Percentiles rank a stretch among this genome's conserved stretches.
Evolutionary conservation across 148 eudicot genomes (phyloP).

Genomic region (Rhododendron molle): DNA sequence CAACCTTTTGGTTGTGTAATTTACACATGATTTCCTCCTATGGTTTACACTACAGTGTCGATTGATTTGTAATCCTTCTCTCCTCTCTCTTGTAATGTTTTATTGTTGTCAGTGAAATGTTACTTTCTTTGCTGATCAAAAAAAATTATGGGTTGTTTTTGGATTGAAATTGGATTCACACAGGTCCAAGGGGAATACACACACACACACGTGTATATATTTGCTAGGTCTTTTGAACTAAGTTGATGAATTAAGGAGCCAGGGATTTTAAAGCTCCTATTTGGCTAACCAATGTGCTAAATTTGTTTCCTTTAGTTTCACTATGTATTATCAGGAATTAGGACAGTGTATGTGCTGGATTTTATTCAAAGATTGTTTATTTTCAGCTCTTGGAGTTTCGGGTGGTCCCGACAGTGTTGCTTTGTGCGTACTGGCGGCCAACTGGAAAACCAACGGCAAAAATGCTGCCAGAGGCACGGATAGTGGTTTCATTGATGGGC

Average conservation of each 20-base stretch:
- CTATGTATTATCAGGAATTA: too few species aligned
- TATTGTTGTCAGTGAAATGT: too few species aligned
- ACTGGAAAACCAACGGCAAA: constrained; percentile 51
- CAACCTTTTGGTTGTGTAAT: too few species aligned
- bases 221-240: background rate
- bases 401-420: constrained; percentile 99
- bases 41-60: too few species aligned
- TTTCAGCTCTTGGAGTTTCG: constrained; percentile 85
- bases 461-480: constrained; percentile 19
- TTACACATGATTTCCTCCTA: too few species aligned
- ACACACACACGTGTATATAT: too few species aligned
- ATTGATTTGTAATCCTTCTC: too few species aligned
- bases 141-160: background rate
- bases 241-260: background rate
- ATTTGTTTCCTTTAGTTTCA: background rate
- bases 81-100: too few species aligned
- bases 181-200: background rate
- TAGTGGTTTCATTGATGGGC: constrained; percentile 55
- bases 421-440: constrained; percentile 63
- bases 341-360: background rate
- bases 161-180: background rate
- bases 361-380: background rate
- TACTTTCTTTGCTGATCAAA: too few species aligned
- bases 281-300: background rate
- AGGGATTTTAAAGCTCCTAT: background rate